phyloP scores from a whole-genome alignment of 805 yeast species.

The Isabelozyma rhagii region DNA sequence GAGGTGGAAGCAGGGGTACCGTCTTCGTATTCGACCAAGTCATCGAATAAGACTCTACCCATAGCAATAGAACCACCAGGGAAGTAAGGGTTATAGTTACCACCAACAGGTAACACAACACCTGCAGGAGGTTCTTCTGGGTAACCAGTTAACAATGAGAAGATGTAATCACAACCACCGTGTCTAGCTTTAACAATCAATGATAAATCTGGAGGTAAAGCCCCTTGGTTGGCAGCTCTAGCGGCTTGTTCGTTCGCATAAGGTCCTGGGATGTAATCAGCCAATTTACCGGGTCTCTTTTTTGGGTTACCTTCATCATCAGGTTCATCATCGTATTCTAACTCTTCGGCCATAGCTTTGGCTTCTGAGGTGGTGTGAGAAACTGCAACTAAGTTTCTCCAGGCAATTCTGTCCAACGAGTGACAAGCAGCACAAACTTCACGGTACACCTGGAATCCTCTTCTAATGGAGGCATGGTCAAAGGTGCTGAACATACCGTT shows the following conservation, averaged over 20 bases:
- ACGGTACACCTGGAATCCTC: conserved; percentile 98
- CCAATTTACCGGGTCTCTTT: conserved; percentile 97
- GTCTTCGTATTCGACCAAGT: conserved; percentile 96
- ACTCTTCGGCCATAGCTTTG: conserved; percentile 90
- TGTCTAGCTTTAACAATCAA: conserved; percentile 98
- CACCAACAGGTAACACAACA: conserved; percentile 85
- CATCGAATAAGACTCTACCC: conserved; percentile 98
- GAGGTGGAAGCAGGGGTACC: conserved; percentile 98
- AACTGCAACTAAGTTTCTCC: conserved; percentile 98
- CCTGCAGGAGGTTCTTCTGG: conserved; percentile 99
- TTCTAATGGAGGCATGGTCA: conserved; percentile 94
- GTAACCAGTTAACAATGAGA: conserved; percentile 93
- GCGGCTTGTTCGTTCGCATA: conserved; percentile 99
- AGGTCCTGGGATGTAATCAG: conserved; percentile 93
- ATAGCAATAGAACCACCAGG: conserved; percentile 99
- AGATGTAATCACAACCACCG: conserved; percentile 95
- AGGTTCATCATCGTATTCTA: conserved; percentile 95
- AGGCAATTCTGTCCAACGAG: conserved; percentile 92
- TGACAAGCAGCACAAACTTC: conserved; percentile 99
- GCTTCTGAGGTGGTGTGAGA: conserved; percentile 90
- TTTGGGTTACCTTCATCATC: conserved; percentile 96
- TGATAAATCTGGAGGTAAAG: conserved; percentile 96
- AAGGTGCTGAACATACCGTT: conserved; percentile 86
- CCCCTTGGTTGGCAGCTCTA: conserved; percentile 99
- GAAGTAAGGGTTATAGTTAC: conserved; percentile 99